phyloP scores from a whole-genome alignment of 345 rosid genomes.

The Barbarea vulgaris region DNA sequence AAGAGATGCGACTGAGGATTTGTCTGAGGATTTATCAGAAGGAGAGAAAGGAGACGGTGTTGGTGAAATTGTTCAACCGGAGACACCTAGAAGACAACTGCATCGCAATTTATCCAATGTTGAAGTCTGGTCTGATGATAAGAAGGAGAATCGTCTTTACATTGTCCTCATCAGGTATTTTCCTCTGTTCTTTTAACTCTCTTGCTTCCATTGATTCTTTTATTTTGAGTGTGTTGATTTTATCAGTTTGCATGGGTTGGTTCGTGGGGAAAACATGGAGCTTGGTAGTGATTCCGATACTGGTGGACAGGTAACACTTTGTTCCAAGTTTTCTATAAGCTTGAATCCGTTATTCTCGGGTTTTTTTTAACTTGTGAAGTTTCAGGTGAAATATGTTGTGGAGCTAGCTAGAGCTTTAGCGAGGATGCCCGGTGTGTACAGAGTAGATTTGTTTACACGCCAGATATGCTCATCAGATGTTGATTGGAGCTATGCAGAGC shows the following conservation, averaged over 20 bases:
- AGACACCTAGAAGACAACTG: conserved; percentile 64
- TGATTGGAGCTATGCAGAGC: conserved; percentile 99
- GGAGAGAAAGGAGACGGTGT: conserved; percentile 84
- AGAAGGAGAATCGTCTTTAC: conserved; percentile 85
- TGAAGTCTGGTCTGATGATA: conserved; percentile 96
- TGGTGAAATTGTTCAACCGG: conserved; percentile 60
- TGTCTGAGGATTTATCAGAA: conserved; percentile 93
- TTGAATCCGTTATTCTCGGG: background rate
- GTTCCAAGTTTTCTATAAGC: background rate
- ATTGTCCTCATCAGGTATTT: conserved; percentile 84
- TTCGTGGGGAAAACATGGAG: conserved; percentile 97
- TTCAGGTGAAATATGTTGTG: conserved; percentile 92
- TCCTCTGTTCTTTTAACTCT: background rate
- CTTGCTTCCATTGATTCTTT: background rate
- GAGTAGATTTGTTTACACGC: conserved; percentile 95
- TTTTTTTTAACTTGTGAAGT: background rate
- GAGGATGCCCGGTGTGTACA: conserved; percentile 93
- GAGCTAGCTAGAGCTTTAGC: conserved; percentile 96
- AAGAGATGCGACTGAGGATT: conserved; percentile 80
- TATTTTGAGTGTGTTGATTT: background rate
- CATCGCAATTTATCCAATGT: conserved; percentile 74
- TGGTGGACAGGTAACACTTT: conserved; percentile 84
- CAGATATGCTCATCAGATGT: conserved; percentile 83
- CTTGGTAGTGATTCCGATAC: conserved; percentile 99
- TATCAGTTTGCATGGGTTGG: conserved; percentile 85